These are phyloP conservation scores for Pterothamnion heteromorphum DNA, from an alignment of 31 red algal genomes.

Conservation along the genomic window DNA sequence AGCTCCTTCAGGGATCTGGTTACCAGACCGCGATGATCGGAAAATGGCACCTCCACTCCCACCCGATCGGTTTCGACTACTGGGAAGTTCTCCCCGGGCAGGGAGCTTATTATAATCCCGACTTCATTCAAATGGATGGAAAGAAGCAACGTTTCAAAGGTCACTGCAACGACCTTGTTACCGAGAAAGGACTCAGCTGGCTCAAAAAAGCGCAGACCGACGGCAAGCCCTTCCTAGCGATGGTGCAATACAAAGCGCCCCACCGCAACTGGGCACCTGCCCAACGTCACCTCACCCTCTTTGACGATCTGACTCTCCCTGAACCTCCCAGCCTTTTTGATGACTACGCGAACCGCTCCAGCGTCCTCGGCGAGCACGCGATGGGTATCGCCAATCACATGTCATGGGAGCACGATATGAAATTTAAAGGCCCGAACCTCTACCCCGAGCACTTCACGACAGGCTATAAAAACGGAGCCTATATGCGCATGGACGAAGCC, in stretches of 20 bases:
- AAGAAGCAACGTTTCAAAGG: neutral
- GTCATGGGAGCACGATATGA: neutral
- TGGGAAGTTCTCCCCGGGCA: constrained; percentile 34
- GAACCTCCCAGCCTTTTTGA: neutral
- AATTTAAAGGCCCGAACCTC: neutral
- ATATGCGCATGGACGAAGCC: neutral
- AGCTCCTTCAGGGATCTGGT: neutral
- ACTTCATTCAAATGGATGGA: neutral
- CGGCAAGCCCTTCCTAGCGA: neutral
- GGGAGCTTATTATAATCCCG: constrained; percentile 20
- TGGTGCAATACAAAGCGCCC: constrained; percentile 1
- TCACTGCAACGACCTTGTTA: neutral
- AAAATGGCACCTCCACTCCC: constrained; percentile 29
- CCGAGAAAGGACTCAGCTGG: neutral
- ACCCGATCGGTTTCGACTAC: constrained; percentile 35
- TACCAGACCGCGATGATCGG: constrained; percentile 48
- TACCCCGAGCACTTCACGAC: neutral
- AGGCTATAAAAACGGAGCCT: neutral
- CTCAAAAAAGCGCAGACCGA: neutral
- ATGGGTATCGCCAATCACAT: constrained; percentile 3
- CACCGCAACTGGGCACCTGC: neutral
- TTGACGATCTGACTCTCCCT: neutral
- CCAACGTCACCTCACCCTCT: neutral
- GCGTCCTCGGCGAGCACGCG: neutral
- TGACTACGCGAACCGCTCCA: neutral